Base-by-base conservation (phyloP, 1,139 yeast species). In the Geotrichum carabidarum region DNA sequence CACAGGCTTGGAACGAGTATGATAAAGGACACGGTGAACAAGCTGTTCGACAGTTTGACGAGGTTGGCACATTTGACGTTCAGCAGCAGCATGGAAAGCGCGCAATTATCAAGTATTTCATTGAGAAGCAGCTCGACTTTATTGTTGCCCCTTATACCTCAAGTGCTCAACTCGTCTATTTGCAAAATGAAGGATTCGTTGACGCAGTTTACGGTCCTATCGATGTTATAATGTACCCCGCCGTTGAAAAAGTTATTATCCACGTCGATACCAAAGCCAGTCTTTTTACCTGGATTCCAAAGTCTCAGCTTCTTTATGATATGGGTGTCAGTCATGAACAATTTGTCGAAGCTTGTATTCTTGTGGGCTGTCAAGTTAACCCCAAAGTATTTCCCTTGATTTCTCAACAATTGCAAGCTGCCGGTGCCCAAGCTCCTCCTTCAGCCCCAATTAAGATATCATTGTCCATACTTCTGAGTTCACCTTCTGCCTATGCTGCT, bases 181-280 rank as follows among this genome's bases (percentile, higher is more conserved):
- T 78, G 60, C 61, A 59, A 36, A 78, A 77, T 54, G 76, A 71
- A 32, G 76, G 74, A 2, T 70, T 77, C 44, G 79, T 91, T 54
- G 95, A 91, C 68, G 82, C 87, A 1, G 80, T 91, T 40, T 89
- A 83, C 68, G 95, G 95, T 1, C 86, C 96, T 8, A 83, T 91
- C 1, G 98, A 93, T 63, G 76, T 83, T 48, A 72, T 91, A 49
- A 74, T 91, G 66, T 69, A 80, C 55, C 73, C 74, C 5, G 75
- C 80, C 14, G 78, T 86, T 42, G 94, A 86, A 58, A 86, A 81
- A 62, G 82, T 89, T 57, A 83, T 91, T 57, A 70, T 84, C 50
- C 82, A 84, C 22, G 78, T 89, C 78, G 95, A 87, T 60, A 78
- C 82, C 60, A 82, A 78, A 55, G 74, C 78, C 34, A 79, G 78